Evolutionary conservation across 2,329 filamentous ascomycete genomes (phyloP).

Genomic region (Boeremia exigua): DNA sequence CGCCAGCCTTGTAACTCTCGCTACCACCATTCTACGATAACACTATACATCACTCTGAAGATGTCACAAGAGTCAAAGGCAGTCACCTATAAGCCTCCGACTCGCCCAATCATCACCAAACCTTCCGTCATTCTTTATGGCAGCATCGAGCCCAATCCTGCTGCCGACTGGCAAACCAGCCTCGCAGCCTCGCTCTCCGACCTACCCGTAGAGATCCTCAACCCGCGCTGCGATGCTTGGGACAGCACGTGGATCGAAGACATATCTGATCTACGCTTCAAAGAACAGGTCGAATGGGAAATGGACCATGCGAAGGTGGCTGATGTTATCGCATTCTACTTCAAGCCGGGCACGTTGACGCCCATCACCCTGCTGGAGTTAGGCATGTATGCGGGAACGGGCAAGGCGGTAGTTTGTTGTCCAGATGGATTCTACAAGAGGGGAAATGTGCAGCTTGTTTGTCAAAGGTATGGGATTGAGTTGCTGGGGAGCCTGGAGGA

Average conservation of each 20-base stretch:
- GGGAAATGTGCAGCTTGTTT: conserved; percentile 67
- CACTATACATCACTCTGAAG: background rate
- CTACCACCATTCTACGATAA: background rate
- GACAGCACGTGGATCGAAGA: conserved; percentile 64
- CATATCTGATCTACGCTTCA: conserved; percentile 56
- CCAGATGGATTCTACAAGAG: conserved; percentile 62
- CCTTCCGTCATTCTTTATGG: conserved; percentile 64
- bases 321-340: conserved; percentile 63
- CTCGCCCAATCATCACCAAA: conserved; percentile 19
- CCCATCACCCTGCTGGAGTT: conserved; percentile 67
- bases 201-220: conserved; percentile 61
- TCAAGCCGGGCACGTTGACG: conserved; percentile 58
- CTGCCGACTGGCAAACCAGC: conserved; percentile 58
- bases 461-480: conserved; percentile 52
- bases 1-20: too few relatives aligned
- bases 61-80: conserved; percentile 26
- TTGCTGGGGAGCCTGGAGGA: conserved; percentile 53
- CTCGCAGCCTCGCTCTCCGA: conserved; percentile 49
- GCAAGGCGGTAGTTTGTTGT: conserved; percentile 61
- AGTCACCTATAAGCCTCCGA: conserved; percentile 32
- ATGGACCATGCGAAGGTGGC: conserved; percentile 62
- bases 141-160: conserved; percentile 52
- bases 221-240: conserved; percentile 66
- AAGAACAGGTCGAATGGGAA: conserved; percentile 68
- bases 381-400: conserved; percentile 56